Evolutionary conservation across 305 asterid genomes (phyloP), one percentile per base, ranked within the genome.

Genomic region (Fraxinus velutina): DNA sequence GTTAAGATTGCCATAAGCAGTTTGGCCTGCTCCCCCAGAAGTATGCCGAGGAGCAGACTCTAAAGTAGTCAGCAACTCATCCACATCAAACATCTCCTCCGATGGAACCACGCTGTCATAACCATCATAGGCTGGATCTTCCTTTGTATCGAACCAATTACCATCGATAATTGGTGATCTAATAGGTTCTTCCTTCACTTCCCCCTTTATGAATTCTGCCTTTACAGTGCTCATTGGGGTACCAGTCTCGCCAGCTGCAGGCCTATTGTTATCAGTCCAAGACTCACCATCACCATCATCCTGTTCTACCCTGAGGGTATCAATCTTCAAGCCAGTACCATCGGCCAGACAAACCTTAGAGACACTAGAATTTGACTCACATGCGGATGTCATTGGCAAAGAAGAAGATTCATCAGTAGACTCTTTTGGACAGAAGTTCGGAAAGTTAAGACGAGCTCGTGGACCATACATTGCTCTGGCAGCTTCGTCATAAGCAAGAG

Each of bases 401-500:
- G 86, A 85, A 74, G 81, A 79, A 7, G 84, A 83, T 2, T 87
- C 85, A 7, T 39, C 42, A 1, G 73, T 70, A 21, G 75, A 77
- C 55, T 81, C 82, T 2, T 73, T 81, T 0, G 86, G 77, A 27
- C 55, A 39, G 36, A 75, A 76, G n/a, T 70, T 30, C 0, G 97
- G 92, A 32, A 94, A 92, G 84, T 93, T 94, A 3, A 94, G 92
- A 4, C 94, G 89, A 0, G 97, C 98, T 52, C 80, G 76, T 1
- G 86, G 83, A 1, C 98, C 98, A 42, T 92, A 94, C 93, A 94
- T 91, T 1, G 92, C 94, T 75, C 76, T 87, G 0, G 98, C 98
- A 0, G 98, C 97, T 86, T 90, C 92, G 72, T 92, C 98, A 34
- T 94, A 93, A 37, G 97, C 97, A 73, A 80, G 83, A 78, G 97